Evolutionary conservation across 495 filamentous ascomycete genomes (phyloP).

Genomic region (Podospora comata): DNA sequence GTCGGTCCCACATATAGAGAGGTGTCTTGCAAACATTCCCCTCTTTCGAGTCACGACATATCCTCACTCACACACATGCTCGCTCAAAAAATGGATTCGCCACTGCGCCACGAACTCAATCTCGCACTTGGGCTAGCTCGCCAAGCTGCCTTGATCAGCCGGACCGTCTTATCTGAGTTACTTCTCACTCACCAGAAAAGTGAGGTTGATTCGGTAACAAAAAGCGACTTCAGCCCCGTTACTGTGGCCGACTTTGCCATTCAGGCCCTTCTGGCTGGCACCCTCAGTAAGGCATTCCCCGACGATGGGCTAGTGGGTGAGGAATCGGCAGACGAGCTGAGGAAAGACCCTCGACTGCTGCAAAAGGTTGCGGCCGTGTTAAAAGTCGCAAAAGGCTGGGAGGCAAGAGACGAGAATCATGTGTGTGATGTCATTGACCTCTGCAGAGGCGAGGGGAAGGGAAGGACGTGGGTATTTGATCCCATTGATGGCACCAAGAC

Average conservation of each 20-base stretch:
- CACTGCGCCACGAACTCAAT: background rate
- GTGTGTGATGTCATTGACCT: constrained; percentile 45
- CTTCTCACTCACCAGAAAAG: background rate
- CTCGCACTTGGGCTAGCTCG: background rate
- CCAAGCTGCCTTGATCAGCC: background rate
- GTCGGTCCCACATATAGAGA: too few species aligned
- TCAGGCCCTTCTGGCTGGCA: constrained; percentile 59
- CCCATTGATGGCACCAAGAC: constrained; percentile 70
- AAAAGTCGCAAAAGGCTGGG: background rate
- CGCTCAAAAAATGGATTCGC: background rate
- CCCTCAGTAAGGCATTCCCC: constrained; percentile 54
- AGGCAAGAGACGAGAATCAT: constrained; percentile 24
- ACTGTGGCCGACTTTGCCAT: constrained; percentile 68
- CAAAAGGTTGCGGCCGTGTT: constrained; percentile 52
- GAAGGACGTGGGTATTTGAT: constrained; percentile 62
- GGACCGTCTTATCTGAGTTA: background rate
- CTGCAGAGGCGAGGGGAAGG: constrained; percentile 38
- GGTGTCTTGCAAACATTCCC: background rate
- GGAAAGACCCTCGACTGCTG: constrained; percentile 46
- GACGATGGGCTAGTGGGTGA: constrained; percentile 59
- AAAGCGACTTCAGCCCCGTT: constrained; percentile 59
- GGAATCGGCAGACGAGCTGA: constrained; percentile 56
- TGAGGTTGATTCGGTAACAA: constrained; percentile 30
- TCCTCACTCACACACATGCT: background rate
- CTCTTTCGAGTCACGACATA: background rate